phyloP scores from a whole-genome alignment of 1,139 yeast genomes.

The Suhomyces wounanorum region DNA sequence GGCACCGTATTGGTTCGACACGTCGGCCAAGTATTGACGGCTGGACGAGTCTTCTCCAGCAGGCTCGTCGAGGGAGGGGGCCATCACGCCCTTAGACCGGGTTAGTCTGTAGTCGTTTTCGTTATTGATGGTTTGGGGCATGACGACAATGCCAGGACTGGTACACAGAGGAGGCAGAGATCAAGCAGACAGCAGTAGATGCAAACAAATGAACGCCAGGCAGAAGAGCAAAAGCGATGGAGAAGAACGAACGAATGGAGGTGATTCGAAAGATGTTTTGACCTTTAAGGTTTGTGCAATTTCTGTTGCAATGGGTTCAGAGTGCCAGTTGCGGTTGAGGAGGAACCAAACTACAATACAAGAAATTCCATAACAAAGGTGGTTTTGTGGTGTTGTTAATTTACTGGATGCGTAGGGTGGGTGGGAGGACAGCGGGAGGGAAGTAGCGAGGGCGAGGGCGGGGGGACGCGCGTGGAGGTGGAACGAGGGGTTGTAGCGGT shows the following conservation, averaged over 20 bases:
- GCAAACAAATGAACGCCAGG: neutral
- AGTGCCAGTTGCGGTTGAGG: constrained; percentile 11
- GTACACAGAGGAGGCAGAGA: constrained; percentile 1
- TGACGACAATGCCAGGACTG: constrained; percentile 13
- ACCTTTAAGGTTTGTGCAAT: constrained; percentile 5
- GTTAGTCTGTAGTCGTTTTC: constrained; percentile 46
- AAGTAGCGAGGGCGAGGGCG: constrained; percentile 5
- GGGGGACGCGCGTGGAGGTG: neutral
- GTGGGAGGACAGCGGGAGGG: constrained; percentile 4
- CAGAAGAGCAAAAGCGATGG: neutral
- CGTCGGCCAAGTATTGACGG: constrained; percentile 44
- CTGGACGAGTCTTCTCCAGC: constrained; percentile 14
- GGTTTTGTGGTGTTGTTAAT: constrained; percentile 15
- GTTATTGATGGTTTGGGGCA: constrained; percentile 43
- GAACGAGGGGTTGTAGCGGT: neutral
- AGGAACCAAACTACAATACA: constrained; percentile 10
- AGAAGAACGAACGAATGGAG: neutral
- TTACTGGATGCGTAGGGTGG: constrained; percentile 10
- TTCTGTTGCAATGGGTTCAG: constrained; percentile 8
- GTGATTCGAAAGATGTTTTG: neutral
- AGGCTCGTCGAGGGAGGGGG: constrained; percentile 6
- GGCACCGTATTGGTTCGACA: constrained; percentile 41
- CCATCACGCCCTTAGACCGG: constrained; percentile 29
- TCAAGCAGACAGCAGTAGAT: neutral
- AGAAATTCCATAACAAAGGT: constrained; percentile 13